Evolutionary conservation across 495 filamentous ascomycete species (phyloP).

Genomic region (Aspergillus taichungensis): DNA sequence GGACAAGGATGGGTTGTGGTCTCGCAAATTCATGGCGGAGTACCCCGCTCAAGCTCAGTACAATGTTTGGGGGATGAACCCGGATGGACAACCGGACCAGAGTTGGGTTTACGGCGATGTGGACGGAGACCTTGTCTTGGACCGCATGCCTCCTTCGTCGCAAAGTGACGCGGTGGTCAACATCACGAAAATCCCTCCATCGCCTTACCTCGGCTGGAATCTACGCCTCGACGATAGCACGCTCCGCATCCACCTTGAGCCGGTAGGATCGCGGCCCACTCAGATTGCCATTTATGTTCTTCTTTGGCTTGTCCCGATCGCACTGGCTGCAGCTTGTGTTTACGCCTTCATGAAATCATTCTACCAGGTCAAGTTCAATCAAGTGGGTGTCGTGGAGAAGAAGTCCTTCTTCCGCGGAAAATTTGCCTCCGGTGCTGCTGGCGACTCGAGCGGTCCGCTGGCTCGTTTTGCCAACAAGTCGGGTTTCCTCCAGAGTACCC

Average conservation of each 20-base stretch:
- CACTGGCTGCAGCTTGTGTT: slow-evolving; percentile 40
- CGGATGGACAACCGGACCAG: slow-evolving; percentile 54
- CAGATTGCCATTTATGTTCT: slow-evolving; percentile 53
- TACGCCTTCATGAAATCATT: slow-evolving; percentile 58
- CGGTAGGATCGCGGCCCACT: slow-evolving; percentile 43
- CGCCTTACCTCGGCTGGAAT: slow-evolving; percentile 48
- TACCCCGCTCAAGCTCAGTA: slow-evolving; percentile 57
- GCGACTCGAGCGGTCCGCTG: slow-evolving; percentile 21
- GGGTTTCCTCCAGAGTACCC: slow-evolving; percentile 35
- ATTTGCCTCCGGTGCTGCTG: slow-evolving; percentile 11
- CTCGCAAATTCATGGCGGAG: slow-evolving; percentile 54
- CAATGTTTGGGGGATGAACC: slow-evolving; percentile 63
- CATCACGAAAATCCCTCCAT: slow-evolving; percentile 47
- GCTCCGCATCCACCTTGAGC: slow-evolving; percentile 42
- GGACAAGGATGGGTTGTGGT: slow-evolving; percentile 47
- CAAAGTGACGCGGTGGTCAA: slow-evolving; percentile 49
- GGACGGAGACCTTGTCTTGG: slow-evolving; percentile 51
- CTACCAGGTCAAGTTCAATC: slow-evolving; percentile 65
- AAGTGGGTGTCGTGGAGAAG: slow-evolving; percentile 50
- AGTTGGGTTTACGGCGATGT: slow-evolving; percentile 52
- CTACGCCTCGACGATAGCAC: slow-evolving; percentile 49
- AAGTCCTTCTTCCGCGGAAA: slow-evolving; percentile 30
- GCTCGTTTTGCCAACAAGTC: slow-evolving; percentile 33
- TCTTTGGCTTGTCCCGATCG: slow-evolving; percentile 46
- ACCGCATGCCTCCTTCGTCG: slow-evolving; percentile 56